phyloP scores from a whole-genome alignment of 176 grass and related monocot genomes.

The Bromus sterilis region DNA sequence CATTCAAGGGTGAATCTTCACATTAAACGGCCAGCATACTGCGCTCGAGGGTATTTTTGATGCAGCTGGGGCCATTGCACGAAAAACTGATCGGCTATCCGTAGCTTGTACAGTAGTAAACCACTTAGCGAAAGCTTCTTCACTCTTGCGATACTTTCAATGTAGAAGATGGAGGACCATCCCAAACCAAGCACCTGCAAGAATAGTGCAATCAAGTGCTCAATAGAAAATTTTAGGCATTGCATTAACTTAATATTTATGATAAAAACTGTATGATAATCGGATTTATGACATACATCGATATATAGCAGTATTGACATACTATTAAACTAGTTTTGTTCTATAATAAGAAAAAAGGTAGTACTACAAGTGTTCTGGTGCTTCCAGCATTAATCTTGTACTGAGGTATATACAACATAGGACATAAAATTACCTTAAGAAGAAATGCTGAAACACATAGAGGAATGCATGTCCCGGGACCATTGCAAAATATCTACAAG shows the following conservation, averaged over 20 bases:
- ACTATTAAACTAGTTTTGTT: not conserved
- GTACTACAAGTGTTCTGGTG: not conserved
- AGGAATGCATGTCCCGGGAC: slow-evolving; percentile 87
- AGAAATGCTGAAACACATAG: slow-evolving; percentile 73
- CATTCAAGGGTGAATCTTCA: slow-evolving; percentile 12
- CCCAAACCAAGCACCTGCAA: slow-evolving; percentile 59
- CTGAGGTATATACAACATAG: not conserved
- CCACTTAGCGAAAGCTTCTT: slow-evolving; percentile 79
- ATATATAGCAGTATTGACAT: not conserved
- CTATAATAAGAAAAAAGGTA: not conserved
- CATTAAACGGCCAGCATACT: slow-evolving; percentile 60
- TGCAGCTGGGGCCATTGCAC: slow-evolving; percentile 86
- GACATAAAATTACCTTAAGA: slow-evolving; percentile 51
- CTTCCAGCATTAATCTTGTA: slow-evolving; percentile 2
- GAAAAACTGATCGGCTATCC: slow-evolving; percentile 63
- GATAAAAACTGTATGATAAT: not conserved
- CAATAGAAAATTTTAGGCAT: not conserved
- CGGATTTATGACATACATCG: not conserved
- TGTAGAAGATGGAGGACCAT: slow-evolving; percentile 81
- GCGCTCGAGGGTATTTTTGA: slow-evolving; percentile 54
- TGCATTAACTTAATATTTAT: not conserved
- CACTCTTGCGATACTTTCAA: slow-evolving; percentile 93
- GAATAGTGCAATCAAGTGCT: slow-evolving; percentile 1
- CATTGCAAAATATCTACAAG: slow-evolving; percentile 86
- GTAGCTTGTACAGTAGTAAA: slow-evolving; percentile 80